phyloP scores from a whole-genome alignment of 169 alveolate genomes.

The Cryptosporidium ubiquitum region DNA sequence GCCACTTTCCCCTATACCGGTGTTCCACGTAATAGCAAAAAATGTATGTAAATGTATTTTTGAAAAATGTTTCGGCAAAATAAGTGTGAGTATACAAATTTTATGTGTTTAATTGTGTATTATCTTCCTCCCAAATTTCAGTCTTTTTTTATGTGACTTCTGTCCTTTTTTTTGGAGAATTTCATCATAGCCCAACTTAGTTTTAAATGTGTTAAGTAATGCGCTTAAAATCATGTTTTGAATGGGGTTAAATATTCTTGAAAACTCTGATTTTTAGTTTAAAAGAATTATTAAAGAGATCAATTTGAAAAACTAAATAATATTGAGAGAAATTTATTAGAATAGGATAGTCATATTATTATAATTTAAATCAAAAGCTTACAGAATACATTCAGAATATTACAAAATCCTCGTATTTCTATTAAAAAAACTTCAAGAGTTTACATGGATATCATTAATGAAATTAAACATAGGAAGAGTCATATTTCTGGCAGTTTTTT shows the following conservation, averaged over 20 bases:
- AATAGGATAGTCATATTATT: not conserved
- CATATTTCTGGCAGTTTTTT: conserved; percentile 6
- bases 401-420: too few relatives aligned
- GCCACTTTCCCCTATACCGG: not conserved
- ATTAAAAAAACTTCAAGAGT: not conserved
- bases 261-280: not conserved
- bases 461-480: not conserved
- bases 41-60: too few relatives aligned
- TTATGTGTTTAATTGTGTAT: too few relatives aligned
- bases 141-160: not conserved
- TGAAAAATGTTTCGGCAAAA: not conserved
- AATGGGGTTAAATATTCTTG: conserved; percentile 1
- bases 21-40: not conserved
- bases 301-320: not conserved
- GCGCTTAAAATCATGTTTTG: not conserved
- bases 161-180: not conserved
- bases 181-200: not conserved
- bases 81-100: not conserved
- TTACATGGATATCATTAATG: not conserved
- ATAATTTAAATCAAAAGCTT: not conserved
- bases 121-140: not conserved
- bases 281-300: not conserved
- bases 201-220: not conserved
- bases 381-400: not conserved
- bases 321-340: not conserved